phyloP scores from a whole-genome alignment of 345 rosid genomes.

The Excoecaria cochinchinensis region DNA sequence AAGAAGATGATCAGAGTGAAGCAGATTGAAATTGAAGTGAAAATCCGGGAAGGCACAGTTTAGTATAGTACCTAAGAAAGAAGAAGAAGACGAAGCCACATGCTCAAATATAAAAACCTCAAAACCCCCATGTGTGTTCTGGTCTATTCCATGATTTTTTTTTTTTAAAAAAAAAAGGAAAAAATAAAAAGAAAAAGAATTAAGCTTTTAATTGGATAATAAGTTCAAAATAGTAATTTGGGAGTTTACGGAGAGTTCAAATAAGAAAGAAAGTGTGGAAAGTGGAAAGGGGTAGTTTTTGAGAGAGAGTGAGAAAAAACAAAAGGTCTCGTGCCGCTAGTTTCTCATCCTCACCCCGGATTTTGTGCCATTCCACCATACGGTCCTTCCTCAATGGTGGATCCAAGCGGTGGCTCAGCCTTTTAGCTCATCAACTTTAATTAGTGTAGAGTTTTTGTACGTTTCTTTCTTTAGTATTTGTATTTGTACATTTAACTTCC shows the following conservation, averaged over 20 bases:
- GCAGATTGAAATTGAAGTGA: background rate
- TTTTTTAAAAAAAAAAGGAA: background rate
- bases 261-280: slow-evolving; percentile 16
- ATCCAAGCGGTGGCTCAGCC: slow-evolving; percentile 55
- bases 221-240: slow-evolving; percentile 39
- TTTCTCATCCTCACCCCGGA: slow-evolving; percentile 57
- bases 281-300: slow-evolving; percentile 15
- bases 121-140: slow-evolving; percentile 26
- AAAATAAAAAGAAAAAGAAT: background rate
- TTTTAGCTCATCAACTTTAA: slow-evolving; percentile 5
- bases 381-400: slow-evolving; percentile 60
- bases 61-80: background rate
- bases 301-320: slow-evolving; percentile 25
- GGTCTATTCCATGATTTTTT: slow-evolving; percentile 19
- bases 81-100: slow-evolving; percentile 9
- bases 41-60: background rate
- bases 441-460: background rate
- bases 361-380: slow-evolving; percentile 71
- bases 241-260: slow-evolving; percentile 38
- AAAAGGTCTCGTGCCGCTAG: slow-evolving; percentile 54
- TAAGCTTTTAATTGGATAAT: slow-evolving; percentile 24
- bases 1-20: background rate
- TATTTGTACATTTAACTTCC: background rate
- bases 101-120: slow-evolving; percentile 17
- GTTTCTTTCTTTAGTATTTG: background rate